Evolutionary conservation across 1,139 yeast genomes (phyloP), one percentile per base, ranked within the genome.

Genomic region (Pichia sp.): DNA sequence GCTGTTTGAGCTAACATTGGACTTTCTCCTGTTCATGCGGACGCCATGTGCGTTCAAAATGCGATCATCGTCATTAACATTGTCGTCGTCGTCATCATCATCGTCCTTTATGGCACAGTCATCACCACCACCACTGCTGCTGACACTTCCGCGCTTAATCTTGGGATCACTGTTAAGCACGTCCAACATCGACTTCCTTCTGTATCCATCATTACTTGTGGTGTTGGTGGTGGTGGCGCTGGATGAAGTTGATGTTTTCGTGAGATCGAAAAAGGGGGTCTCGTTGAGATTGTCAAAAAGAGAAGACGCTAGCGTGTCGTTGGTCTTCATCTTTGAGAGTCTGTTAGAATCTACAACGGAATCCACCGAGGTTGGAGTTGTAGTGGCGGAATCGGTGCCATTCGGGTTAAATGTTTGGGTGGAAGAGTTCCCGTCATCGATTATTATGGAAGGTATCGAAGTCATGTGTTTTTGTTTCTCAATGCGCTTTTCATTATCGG

Each of bases 251-350:
- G 18, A 17, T 5, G 9, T 18, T 6, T 19, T 12, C 8, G 15
- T 21, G 7, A 30, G 24, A 12, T 29, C 33, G 9, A 29, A 20
- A 12, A 13, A 13, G 11, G 53, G 50, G 26, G 48, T 35, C 33
- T 48, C 51, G 34, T 49, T 48, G 26, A 51, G 39, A 34, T 47
- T 49, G 20, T 49, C 53, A 29, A 50, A 49, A 4, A 48, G 17
- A 1, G 46, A 29, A 8, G 51, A 45, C 25, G 36, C 41, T 2
- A 47, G 29, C 3, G 53, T 45, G 17, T 50, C 53, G 28, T 48
- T 50, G n/a, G 50, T 44, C 22, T 47, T 46, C 25, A 33, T 34
- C 34, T 44, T 46, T 9, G 40, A 33, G 13, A 35, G 27, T 14
- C 27, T 32, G 9, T 27, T 22, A 25, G 32, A 16, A n/a, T n/a